These are phyloP conservation scores for Tolypocladium inflatum DNA, from an alignment of 2,329 filamentous ascomycete genomes.

Conservation along the genomic window DNA sequence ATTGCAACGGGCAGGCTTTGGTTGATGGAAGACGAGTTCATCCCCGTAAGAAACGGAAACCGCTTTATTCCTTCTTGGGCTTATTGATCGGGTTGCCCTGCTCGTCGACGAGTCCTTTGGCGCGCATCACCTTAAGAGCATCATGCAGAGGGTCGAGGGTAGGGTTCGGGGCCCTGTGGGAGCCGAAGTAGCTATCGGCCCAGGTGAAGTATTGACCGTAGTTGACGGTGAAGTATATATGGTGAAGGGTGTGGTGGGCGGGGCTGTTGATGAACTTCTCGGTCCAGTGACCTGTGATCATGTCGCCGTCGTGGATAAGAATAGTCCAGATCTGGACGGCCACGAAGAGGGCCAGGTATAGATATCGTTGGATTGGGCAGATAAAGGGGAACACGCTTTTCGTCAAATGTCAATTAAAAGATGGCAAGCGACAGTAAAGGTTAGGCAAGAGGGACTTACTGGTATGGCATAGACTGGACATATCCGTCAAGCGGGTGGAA, in stretches of 20 bases:
- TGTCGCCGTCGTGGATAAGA: slow-evolving; percentile 39
- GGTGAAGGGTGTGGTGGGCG: slow-evolving; percentile 37
- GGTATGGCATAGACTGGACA: slow-evolving; percentile 35
- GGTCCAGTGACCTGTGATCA: slow-evolving; percentile 35
- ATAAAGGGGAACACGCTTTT: neutral
- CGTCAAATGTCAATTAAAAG: no score
- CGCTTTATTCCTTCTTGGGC: slow-evolving; percentile 15
- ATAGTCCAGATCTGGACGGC: slow-evolving; percentile 39
- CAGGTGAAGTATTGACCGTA: slow-evolving; percentile 40
- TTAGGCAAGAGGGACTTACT: no score
- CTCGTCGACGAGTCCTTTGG: slow-evolving; percentile 34
- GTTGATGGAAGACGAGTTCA: no score
- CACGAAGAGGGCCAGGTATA: slow-evolving; percentile 33
- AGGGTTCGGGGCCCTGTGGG: slow-evolving; percentile 32
- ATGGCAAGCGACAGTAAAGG: no score
- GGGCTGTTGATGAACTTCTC: slow-evolving; percentile 38
- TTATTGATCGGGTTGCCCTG: slow-evolving; percentile 27
- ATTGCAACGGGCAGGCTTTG: no score
- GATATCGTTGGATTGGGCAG: slow-evolving; percentile 34
- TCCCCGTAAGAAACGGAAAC: neutral
- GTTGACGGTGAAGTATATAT: slow-evolving; percentile 40
- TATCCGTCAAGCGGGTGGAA: slow-evolving; percentile 38
- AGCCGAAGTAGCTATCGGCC: slow-evolving; percentile 34
- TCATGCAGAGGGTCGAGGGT: slow-evolving; percentile 34
- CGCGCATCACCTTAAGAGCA: slow-evolving; percentile 31